Evolutionary conservation across 371 early-diverging fungal species (phyloP), one percentile per base, ranked within the genome.

Genomic region (Mortierella sp.): DNA sequence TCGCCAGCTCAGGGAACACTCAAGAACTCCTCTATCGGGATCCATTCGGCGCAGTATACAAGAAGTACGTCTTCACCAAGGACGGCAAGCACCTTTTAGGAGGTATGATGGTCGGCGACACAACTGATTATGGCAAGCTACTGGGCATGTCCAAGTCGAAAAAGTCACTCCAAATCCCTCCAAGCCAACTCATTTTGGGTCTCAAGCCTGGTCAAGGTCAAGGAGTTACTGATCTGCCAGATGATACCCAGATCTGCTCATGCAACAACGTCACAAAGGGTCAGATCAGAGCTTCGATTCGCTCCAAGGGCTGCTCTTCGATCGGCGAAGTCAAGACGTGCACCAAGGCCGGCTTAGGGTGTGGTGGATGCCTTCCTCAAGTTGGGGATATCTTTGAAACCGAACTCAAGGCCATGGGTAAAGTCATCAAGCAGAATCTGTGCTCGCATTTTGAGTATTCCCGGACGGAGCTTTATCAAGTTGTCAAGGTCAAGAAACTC

Each of bases 21-120:
- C 88, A 82, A 26, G 90, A 89, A 4, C 84, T 94, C n/a, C 79
- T 85, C 21, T 93, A 89, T 65, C 88, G 90, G 5, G 94, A 94
- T 76, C 94, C 94, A 28, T 93, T 94, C 70, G 89, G 88, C 63
- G 88, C 90, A 42, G 83, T 91, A 8, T 94, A 94, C 89, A 94
- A 94, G 79, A 91, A 91, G 65, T 90, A 91, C 68, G 74, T 94
- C 38, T 92, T 94, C 77, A 85, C 91, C 45, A 89, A 91, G 60
- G 94, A 94, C 77, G 94, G 94, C 65, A 93, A 91, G 75, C 84
- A 90, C 9, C 87, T 94, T 31, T 50, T 94, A n/a, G 94, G 94
- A 74, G 94, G 94, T 13, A 94, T 94, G 80, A 89, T 93, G 88
- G 92, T 94, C 26, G 94, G 93, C 54, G 94, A 94, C 79, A 94